A percentile compares a stretch with the other conserved stretches of the same genome.
Conservation (phyloP, 2,329 filamentous ascomycete species). For the Penicillium polonicum region DNA sequence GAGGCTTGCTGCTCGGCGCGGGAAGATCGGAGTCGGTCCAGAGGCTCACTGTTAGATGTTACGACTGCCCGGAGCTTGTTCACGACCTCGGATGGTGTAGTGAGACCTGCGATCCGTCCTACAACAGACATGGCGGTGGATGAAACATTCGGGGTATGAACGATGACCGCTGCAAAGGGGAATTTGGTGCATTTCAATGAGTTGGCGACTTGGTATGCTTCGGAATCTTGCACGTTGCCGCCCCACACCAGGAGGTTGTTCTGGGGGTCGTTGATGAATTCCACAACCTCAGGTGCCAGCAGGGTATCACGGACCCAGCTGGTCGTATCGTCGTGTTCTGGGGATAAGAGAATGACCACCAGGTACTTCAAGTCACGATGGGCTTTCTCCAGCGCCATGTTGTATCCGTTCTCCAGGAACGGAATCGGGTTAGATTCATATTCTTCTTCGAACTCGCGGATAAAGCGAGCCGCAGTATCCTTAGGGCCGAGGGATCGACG, state of each 20-base stretch:
- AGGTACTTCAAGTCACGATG: conserved; percentile 91
- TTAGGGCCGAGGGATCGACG: conserved; percentile 76
- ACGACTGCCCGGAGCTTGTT: conserved; percentile 73
- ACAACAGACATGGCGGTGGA: conserved; percentile 89
- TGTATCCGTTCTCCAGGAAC: conserved; percentile 86
- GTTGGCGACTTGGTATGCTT: conserved; percentile 88
- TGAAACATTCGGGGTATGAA: conserved; percentile 80
- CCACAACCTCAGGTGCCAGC: conserved; percentile 68
- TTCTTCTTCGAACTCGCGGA: conserved; percentile 91
- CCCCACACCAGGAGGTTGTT: conserved; percentile 89
- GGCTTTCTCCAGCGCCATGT: conserved; percentile 83
- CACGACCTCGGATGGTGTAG: conserved; percentile 68
- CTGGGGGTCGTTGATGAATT: conserved; percentile 69
- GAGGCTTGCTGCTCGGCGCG: conserved; percentile 76
- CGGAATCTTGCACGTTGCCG: conserved; percentile 86
- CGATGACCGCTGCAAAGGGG: conserved; percentile 82
- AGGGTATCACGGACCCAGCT: conserved; percentile 80
- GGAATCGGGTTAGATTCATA: conserved; percentile 68
- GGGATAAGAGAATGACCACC: conserved; percentile 81
- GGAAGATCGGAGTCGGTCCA: conserved; percentile 72
- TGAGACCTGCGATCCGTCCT: conserved; percentile 71
- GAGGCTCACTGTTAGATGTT: conserved; percentile 70
- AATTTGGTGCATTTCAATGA: conserved; percentile 89
- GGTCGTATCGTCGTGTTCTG: conserved; percentile 90
- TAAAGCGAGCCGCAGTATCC: conserved; percentile 84